Conservation (phyloP, 352 stramenopile genomes). For the Salisapilia sapeloensis region DNA sequence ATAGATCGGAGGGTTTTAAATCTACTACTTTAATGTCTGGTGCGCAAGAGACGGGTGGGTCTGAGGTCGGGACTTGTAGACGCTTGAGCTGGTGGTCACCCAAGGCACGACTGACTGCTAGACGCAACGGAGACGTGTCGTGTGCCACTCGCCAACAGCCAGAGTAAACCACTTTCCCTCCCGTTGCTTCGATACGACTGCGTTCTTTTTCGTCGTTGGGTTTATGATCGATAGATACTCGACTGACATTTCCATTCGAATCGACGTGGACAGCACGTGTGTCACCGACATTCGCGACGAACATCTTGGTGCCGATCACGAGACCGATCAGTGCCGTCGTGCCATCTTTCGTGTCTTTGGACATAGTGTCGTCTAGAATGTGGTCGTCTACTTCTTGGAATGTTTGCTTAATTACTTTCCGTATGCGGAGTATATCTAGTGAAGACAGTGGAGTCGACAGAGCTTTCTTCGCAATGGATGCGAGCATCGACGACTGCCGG, state of each 20-base stretch:
- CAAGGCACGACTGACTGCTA: conserved; percentile 62
- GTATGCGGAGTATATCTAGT: conserved; percentile 27
- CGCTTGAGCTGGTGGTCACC: conserved; percentile 73
- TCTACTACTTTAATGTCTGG: conserved; percentile 57
- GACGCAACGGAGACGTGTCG: conserved; percentile 38
- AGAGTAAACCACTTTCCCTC: conserved; percentile 64
- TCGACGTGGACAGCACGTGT: conserved; percentile 38
- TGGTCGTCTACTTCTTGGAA: conserved; percentile 58
- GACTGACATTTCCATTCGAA: conserved; percentile 17
- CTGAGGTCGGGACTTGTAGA: conserved; percentile 32
- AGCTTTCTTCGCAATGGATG: conserved; percentile 21
- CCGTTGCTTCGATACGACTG: conserved; percentile 34
- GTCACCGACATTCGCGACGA: conserved; percentile 65
- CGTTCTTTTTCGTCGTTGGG: conserved; percentile 44
- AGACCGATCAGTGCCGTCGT: conserved; percentile 60
- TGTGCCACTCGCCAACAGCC: conserved; percentile 74
- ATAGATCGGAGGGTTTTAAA: conserved; percentile 19
- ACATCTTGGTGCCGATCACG: conserved; percentile 49
- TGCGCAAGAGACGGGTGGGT: conserved; percentile 46
- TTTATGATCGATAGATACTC: conserved; percentile 69
- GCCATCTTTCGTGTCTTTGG: conserved; percentile 50
- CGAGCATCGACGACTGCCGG: conserved; percentile 19
- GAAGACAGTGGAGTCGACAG: conserved; percentile 11
- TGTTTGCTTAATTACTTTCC: conserved; percentile 23
- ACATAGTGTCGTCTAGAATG: conserved; percentile 46